Evolutionary conservation across 805 yeast genomes (phyloP), one percentile per base, ranked within the genome.

Genomic region (Saccharomyces paradoxus): DNA sequence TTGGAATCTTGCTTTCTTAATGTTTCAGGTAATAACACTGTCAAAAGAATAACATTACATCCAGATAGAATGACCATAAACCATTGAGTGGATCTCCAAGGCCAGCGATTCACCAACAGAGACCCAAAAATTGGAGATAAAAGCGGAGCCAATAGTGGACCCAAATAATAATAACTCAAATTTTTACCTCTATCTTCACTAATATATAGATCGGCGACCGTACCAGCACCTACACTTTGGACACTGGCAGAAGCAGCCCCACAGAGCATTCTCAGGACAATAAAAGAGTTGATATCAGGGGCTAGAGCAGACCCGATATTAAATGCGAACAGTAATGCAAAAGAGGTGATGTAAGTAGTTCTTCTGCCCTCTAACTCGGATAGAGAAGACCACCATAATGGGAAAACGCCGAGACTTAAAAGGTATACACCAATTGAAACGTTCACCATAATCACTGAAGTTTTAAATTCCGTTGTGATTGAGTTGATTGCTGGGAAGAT

Each of bases 61-160:
- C 84, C 89, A 0, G 88, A 79, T 48, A 86, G 67, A 29, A 86
- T 84, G 17, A 85, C 87, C 69, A 87, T 72, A 54, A 87, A 81
- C 92, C 95, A 89, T 63, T 87, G 94, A 2, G 96, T 87, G 2
- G 92, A 87, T 65, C 96, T 76, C 96, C 96, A 89, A 8, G 89
- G 89, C 84, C 89, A 86, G 10, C 76, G 75, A 47, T 78, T 74
- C 6, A 86, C 79, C 29, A 89, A 77, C 1, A 83, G 82, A 56
- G 96, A 92, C 50, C 96, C 96, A 52, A 83, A 66, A 26, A 89
- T 84, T 2, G 96, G 96, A 13, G 91, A 83, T 3, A 87, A 58
- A 50, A 89, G 74, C 0, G 96, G 96, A 0, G 94, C 96, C 62
- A 83, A 77, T 48, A 89, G 74, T 0, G 92, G 87, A 0, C 96